Base-by-base conservation (phyloP, 176 grass and related monocot species). In the Oryza officinalis region DNA sequence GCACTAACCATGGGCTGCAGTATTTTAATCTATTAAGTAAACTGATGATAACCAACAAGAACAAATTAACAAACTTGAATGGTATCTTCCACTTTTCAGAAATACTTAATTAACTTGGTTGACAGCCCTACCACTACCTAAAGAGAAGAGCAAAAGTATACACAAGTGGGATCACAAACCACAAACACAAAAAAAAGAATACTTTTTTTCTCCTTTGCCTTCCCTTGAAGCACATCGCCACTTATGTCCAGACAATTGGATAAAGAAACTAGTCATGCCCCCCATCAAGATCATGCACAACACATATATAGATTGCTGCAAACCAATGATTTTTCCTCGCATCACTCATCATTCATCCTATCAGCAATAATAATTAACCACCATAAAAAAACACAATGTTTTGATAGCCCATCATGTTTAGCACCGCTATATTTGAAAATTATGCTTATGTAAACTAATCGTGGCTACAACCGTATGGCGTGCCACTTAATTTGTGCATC, bases 141-240 rank as follows among this genome's bases (percentile, higher is more conserved):
- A 76, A 81, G 77, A 89, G 81, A n/a, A n/a, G 22, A 57, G 33
- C 27, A 79, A 79, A 88, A 41, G 40, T 41, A 75, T 59, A 63
- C 63, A 75, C 77, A 71, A 76, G 71, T 52, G 69, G 80, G 74
- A 69, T 80, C 68, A 63, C 67, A 74, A 35, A 75, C 69, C 69
- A 68, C 69, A 80, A 38, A 32, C 52, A n/a, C 8, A 25, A 59
- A 43, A 61, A 43, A 61, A 61, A 59, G 46, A 40, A 74, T 67
- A 14, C 37, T 26, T 26, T 30, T 38, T 89, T 81, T 72, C 43
- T 45, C 65, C 67, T 90, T 86, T 86, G 74, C 88, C 74, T 17
- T 84, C 84, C 69, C 75, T 90, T 80, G 80, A 90, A 75, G 80
- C 69, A 90, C 63, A 87, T 65, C 80, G 13, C 74, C 78, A 75